Evolutionary conservation across 768 basidiomycete genomes (phyloP), one percentile per base, ranked within the genome.

Genomic region (Holtermanniella nyarrowii): DNA sequence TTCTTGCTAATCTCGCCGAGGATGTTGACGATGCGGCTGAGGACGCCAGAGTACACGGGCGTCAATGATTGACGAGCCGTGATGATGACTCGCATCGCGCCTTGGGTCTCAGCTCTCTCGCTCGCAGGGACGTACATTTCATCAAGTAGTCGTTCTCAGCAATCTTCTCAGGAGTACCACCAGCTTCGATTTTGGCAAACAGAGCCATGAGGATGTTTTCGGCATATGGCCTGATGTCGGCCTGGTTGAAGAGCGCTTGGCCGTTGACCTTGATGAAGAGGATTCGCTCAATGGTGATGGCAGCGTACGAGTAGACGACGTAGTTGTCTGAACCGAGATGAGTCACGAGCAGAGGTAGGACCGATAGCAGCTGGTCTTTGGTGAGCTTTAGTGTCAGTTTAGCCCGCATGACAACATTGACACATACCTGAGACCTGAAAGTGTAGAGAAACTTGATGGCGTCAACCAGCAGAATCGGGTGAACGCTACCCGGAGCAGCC

Each of bases 91-190:
- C 91, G 81, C 88, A 96, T 91, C 18, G 81, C 81, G 70, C 88
- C 93, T 96, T 52, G n/a, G 26, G 22, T 14, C 7, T 22, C 39
- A 41, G 14, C 26, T 27, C 27, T 16, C 18, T 44, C 18, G 18
- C 21, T 4, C 26, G 31, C 22, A 2, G 20, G 20, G 22, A 11
- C 82, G 44, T 58, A 91, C 93, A 91, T 76, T 88, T 90, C 90
- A 96, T 99, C 44, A 97, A 74, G 70, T 95, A 86, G 70, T 97
- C 93, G 60, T 99, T 99, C 69, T 96, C 91, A 0, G 93, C 88
- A 26, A 93, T 80, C 74, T 93, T 91, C 68, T 95, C 86, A 0
- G 95, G 82, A 3, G 85, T 85, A 2, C 77, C 78, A 4, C 82
- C 85, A 40, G 75, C 73, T 69, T 90, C 88, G 42, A 95, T 85